Conservation (phyloP, 2,329 filamentous ascomycete species). For the Peltaster fructicola region DNA sequence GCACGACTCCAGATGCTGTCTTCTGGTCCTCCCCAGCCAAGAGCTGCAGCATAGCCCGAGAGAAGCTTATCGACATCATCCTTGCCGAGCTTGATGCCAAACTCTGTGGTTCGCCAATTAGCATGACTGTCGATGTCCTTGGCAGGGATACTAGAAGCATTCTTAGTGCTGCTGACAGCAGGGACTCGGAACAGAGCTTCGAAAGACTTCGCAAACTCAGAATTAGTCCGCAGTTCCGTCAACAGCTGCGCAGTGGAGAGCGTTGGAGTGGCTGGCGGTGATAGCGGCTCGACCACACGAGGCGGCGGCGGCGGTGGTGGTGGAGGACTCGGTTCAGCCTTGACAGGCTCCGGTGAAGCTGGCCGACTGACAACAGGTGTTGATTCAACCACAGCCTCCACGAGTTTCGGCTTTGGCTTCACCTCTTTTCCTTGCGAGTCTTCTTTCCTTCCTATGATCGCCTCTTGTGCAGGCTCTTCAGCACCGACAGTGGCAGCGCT, state of each 20-base stretch:
- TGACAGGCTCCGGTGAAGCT: conserved; percentile 7
- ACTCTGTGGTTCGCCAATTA: conserved; percentile 13
- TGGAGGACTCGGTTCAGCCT: conserved; percentile 4
- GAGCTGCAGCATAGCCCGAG: conserved; percentile 36
- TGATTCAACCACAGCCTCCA: conserved; percentile 11
- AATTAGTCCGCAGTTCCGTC: conserved; percentile 15
- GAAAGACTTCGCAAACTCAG: conserved; percentile 17
- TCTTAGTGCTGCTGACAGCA: conserved; percentile 13
- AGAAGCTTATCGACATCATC: conserved; percentile 28
- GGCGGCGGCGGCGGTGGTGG: conserved; percentile 6
- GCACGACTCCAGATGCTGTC: conserved; percentile 35
- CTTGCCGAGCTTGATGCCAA: conserved; percentile 18
- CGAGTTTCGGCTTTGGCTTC: conserved; percentile 13
- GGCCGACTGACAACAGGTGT: conserved; percentile 15
- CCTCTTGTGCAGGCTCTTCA: conserved; percentile 43
- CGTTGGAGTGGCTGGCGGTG: conserved; percentile 16
- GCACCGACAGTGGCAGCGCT: conserved; percentile 11
- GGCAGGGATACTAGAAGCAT: conserved; percentile 11
- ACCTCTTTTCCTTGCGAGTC: conserved; percentile 44
- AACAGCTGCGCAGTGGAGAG: conserved; percentile 17
- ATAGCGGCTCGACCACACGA: conserved; percentile 5
- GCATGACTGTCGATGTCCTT: conserved; percentile 12
- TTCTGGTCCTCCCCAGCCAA: conserved; percentile 26
- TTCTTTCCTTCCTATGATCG: conserved; percentile 66
- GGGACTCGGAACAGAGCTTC: conserved; percentile 18